Evolutionary conservation across 2,329 filamentous ascomycete species (phyloP).

Genomic region (Fusarium equiseti): DNA sequence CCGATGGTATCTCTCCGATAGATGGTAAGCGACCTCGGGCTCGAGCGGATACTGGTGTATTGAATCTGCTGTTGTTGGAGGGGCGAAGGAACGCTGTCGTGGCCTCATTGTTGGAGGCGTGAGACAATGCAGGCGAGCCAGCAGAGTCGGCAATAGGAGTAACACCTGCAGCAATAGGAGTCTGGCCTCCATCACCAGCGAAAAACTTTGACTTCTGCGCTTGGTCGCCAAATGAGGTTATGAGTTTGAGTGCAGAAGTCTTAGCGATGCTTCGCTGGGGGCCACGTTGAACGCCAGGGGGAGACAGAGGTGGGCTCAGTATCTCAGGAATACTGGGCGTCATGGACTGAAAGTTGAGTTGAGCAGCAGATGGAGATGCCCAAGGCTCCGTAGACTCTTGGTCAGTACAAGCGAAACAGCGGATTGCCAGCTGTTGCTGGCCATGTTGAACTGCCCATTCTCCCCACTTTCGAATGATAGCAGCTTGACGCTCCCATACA

Average conservation of each 20-base stretch:
- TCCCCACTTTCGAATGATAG: slow-evolving; percentile 93
- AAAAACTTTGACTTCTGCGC: slow-evolving; percentile 74
- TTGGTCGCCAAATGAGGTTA: slow-evolving; percentile 84
- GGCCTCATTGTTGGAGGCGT: slow-evolving; percentile 65
- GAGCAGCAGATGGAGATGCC: slow-evolving; percentile 83
- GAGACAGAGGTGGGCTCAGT: slow-evolving; percentile 79
- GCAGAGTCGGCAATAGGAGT: slow-evolving; percentile 90
- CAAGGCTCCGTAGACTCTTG: slow-evolving; percentile 87
- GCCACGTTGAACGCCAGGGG: slow-evolving; percentile 72
- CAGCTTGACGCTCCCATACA: slow-evolving; percentile 92
- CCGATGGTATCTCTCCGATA: slow-evolving; percentile 71
- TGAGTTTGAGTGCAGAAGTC: slow-evolving; percentile 86
- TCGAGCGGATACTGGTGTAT: slow-evolving; percentile 75
- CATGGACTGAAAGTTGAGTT: slow-evolving; percentile 67
- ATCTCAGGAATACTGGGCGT: slow-evolving; percentile 69
- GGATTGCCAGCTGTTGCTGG: slow-evolving; percentile 89
- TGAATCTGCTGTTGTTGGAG: slow-evolving; percentile 74
- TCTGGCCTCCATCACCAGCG: slow-evolving; percentile 69
- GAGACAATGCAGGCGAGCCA: slow-evolving; percentile 67
- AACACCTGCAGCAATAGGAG: slow-evolving; percentile 83
- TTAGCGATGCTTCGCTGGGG: slow-evolving; percentile 77
- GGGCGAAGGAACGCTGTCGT: slow-evolving; percentile 77
- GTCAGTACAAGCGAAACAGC: slow-evolving; percentile 92
- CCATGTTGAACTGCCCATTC: slow-evolving; percentile 89
- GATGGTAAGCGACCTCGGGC: slow-evolving; percentile 77